Evolutionary conservation across 257 asterid genomes (phyloP), one percentile per base, ranked within the genome.

Genomic region (Solanum appendiculatum): DNA sequence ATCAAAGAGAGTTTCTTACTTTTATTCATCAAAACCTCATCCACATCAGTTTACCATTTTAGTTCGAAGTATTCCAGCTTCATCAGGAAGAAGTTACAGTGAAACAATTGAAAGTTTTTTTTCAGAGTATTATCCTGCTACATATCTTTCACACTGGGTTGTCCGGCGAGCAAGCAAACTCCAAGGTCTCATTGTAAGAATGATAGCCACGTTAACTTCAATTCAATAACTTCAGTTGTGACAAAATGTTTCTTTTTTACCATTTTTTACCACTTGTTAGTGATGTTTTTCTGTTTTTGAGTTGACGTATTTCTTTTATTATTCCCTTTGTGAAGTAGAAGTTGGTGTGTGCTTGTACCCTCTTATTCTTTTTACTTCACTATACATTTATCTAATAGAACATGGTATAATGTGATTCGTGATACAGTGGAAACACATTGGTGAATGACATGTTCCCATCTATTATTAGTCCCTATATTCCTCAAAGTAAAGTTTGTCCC

Each of bases 101-200:
- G 96, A 94, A 40, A 92, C 88, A 87, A 96, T 97, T 54, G 99
- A 95, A 89, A 90, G 93, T 88, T 97, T 95, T 89, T 97, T 97
- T 91, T 77, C 92, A 27, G 95, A 96, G 91, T 87, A 82, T 86
- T 96, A 97, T 91, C 98, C 98, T 46, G 91, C 97, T 54, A 90
- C 98, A 15, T 97, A 97, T 93, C 98, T 96, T 90, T 96, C 99
- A 78, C 99, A 97, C 91, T 89, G 91, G 80, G 89, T 96, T 84
- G 93, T 97, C 86, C 98, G 94, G 66, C 95, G 97, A 77, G 89
- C 96, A 86, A 91, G 92, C 91, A 95, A 93, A 88, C 96, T 97
- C 88, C 93, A 92, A 88, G 91, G 86, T 89, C 94, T 97, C 88
- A 90, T 92, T 87, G 99, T 97, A 94, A 95, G 99, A 87, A 91